These are phyloP conservation scores for Erysimum cheiranthoides DNA, from an alignment of 345 rosid genomes.

Conservation along the genomic window DNA sequence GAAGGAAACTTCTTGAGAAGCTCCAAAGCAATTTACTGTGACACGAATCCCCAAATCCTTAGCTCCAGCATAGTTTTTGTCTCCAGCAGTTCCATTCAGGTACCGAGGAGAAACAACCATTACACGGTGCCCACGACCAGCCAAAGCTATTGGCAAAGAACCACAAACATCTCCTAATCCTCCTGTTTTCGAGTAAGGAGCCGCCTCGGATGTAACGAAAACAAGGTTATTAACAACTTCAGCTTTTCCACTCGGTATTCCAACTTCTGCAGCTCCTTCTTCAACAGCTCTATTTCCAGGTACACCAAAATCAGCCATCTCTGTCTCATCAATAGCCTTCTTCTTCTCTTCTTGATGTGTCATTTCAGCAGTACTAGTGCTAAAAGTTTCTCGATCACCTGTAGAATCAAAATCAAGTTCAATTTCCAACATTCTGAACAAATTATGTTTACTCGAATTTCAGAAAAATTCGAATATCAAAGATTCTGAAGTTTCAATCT, in stretches of 20 bases:
- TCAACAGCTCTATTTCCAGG: conserved; percentile 37
- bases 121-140: conserved; percentile 86
- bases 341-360: conserved; percentile 30
- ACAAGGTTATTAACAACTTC: conserved; percentile 58
- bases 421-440: background rate
- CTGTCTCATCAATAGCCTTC: conserved; percentile 24
- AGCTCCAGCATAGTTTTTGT: conserved; percentile 56
- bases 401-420: background rate
- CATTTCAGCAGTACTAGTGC: conserved; percentile 40
- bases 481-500: background rate
- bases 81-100: conserved; percentile 64
- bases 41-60: conserved; percentile 52
- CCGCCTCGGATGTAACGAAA: conserved; percentile 92
- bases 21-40: conserved; percentile 77
- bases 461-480: background rate
- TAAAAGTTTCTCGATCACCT: conserved; percentile 48
- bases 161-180: conserved; percentile 98
- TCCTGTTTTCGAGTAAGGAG: conserved; percentile 98
- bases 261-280: conserved; percentile 49
- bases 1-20: conserved; percentile 76
- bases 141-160: conserved; percentile 85
- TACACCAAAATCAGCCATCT: conserved; percentile 37
- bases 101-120: conserved; percentile 95
- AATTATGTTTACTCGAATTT: background rate
- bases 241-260: conserved; percentile 42